These are phyloP conservation scores for Fusarium algeriense DNA, from an alignment of 2,329 filamentous ascomycete genomes.

Conservation along the genomic window DNA sequence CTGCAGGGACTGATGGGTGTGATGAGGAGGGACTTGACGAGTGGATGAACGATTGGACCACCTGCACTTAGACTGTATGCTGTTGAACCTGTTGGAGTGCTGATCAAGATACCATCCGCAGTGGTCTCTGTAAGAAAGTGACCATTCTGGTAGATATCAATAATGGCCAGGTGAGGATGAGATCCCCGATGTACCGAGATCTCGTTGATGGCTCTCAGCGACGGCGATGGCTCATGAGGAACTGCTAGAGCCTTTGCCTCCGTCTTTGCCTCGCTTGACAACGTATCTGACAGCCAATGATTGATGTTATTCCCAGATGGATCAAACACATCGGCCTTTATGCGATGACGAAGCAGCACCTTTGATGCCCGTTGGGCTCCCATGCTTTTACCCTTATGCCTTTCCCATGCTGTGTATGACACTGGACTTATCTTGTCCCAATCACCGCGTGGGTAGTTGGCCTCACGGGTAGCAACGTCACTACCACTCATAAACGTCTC, in stretches of 20 bases:
- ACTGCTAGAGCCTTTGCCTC: slow-evolving; percentile 51
- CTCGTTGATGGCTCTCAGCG: slow-evolving; percentile 87
- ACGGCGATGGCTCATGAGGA: slow-evolving; percentile 55
- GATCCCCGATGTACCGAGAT: slow-evolving; percentile 92
- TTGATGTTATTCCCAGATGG: slow-evolving; percentile 72
- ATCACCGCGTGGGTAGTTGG: slow-evolving; percentile 52
- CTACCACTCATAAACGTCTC: slow-evolving; percentile 88
- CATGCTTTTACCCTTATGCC: slow-evolving; percentile 83
- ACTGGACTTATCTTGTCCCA: slow-evolving; percentile 38
- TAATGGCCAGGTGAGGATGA: slow-evolving; percentile 89
- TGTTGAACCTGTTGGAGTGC: slow-evolving; percentile 93
- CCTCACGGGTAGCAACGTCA: slow-evolving; percentile 62
- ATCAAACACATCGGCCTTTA: slow-evolving; percentile 88
- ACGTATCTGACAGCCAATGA: slow-evolving; percentile 59
- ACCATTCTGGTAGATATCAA: slow-evolving; percentile 90
- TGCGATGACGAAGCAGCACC: slow-evolving; percentile 85
- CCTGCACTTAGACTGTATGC: slow-evolving; percentile 95
- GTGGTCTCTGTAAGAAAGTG: slow-evolving; percentile 93
- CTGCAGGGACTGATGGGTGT: slow-evolving; percentile 95
- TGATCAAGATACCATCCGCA: slow-evolving; percentile 93
- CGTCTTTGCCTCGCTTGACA: slow-evolving; percentile 60
- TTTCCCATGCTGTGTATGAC: slow-evolving; percentile 71
- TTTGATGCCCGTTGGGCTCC: slow-evolving; percentile 79
- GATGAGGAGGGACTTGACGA: slow-evolving; percentile 88
- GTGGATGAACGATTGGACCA: slow-evolving; percentile 92